Evolutionary conservation across 495 filamentous ascomycete genomes (phyloP).

Genomic region (Penicillium arizonense): DNA sequence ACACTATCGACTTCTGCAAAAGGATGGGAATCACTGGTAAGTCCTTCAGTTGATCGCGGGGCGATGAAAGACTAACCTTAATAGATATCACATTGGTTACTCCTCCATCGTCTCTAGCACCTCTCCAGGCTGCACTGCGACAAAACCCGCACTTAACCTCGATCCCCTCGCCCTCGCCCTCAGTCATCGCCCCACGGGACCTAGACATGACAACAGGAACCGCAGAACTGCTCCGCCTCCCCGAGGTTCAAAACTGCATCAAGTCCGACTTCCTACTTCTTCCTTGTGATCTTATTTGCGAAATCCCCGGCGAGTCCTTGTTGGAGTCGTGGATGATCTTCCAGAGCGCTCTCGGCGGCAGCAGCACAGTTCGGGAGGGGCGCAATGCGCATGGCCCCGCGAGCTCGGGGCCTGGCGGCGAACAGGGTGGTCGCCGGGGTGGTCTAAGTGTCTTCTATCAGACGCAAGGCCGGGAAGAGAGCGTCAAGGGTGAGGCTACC

Average conservation of each 20-base stretch:
- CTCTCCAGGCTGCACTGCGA: constrained; percentile 73
- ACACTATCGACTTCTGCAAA: constrained; percentile 88
- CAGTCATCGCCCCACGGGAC: constrained; percentile 69
- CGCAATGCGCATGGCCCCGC: constrained; percentile 33
- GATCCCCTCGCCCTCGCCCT: constrained; percentile 69
- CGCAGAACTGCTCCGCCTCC: constrained; percentile 81
- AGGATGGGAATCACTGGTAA: constrained; percentile 78
- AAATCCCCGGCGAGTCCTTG: constrained; percentile 76
- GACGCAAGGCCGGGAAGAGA: constrained; percentile 67
- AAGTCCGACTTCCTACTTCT: constrained; percentile 85
- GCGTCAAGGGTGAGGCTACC: constrained; percentile 83
- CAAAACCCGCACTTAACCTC: constrained; percentile 86
- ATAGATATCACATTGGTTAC: constrained; percentile 82
- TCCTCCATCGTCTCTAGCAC: constrained; percentile 67
- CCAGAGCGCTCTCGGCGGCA: constrained; percentile 62
- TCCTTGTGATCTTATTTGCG: constrained; percentile 92
- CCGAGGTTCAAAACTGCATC: constrained; percentile 67
- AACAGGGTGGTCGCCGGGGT: constrained; percentile 61
- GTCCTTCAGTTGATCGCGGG: constrained; percentile 6
- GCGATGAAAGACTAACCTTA: constrained; percentile 1
- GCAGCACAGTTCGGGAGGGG: constrained; percentile 21
- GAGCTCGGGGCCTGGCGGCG: constrained; percentile 46
- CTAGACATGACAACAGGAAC: constrained; percentile 80
- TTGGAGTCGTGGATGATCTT: constrained; percentile 91
- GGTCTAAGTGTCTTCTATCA: constrained; percentile 87